Conservation (phyloP, 805 yeast species). For the Candida namnaoensis region DNA sequence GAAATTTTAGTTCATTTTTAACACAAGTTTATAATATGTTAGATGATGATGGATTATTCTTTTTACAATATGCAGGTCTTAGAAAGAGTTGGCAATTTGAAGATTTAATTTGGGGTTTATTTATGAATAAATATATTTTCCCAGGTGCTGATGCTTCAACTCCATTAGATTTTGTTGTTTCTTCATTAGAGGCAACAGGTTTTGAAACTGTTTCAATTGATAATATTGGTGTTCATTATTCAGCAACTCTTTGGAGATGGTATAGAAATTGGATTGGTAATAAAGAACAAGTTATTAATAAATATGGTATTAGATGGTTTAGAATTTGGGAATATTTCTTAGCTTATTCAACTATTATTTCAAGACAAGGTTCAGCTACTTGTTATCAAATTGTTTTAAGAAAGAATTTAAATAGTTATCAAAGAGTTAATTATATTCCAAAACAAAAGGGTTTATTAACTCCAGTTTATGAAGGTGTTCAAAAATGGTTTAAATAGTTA, state of each 20-base stretch:
- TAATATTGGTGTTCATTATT: constrained; percentile 88
- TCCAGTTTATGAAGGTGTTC: constrained; percentile 43
- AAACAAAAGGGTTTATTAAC: constrained; percentile 63
- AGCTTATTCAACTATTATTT: constrained; percentile 71
- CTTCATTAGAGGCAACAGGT: constrained; percentile 72
- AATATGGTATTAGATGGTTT: constrained; percentile 85
- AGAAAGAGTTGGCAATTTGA: constrained; percentile 93
- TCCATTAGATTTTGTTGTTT: constrained; percentile 76
- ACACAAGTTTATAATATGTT: constrained; percentile 77
- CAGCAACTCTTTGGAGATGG: constrained; percentile 90
- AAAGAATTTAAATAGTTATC: constrained; percentile 80
- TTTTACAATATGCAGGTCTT: constrained; percentile 82
- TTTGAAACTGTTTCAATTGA: constrained; percentile 80
- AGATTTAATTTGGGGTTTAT: constrained; percentile 89
- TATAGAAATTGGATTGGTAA: constrained; percentile 89
- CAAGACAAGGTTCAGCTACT: constrained; percentile 91
- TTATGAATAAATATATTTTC: constrained; percentile 93
- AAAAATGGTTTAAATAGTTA: constrained; percentile 50
- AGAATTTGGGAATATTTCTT: constrained; percentile 91
- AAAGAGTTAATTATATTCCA: constrained; percentile 76
- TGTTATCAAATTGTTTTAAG: constrained; percentile 87
- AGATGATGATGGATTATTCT: constrained; percentile 87
- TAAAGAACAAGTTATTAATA: constrained; percentile 64
- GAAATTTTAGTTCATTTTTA: constrained; percentile 70
- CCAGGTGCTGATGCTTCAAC: constrained; percentile 98